phyloP scores from a whole-genome alignment of 75 land plant species.

The Pseudotsuga menziesii region DNA sequence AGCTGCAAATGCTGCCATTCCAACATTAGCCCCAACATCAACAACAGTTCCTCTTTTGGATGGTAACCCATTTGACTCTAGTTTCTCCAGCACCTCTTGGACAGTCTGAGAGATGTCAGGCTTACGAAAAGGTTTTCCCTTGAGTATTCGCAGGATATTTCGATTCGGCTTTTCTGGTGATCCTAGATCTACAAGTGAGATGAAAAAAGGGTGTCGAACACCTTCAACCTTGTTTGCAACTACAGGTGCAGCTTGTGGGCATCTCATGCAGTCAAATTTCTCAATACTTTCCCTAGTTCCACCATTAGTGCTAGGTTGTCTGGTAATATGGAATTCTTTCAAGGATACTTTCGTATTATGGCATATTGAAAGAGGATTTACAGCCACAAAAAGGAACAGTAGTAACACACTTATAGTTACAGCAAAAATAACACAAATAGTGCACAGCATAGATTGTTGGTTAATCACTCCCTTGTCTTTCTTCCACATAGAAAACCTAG shows the following conservation, averaged over 20 bases:
- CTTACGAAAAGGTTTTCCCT: constrained; percentile 77
- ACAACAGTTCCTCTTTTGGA: constrained; percentile 35
- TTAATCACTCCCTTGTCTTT: no score
- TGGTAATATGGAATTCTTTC: not conserved
- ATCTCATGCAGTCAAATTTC: constrained; percentile 42
- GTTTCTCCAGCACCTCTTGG: constrained; percentile 54
- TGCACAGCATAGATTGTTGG: no score
- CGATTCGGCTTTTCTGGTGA: constrained; percentile 78
- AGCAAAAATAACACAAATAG: no score
- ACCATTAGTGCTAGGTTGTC: not conserved
- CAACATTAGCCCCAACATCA: constrained; percentile 91
- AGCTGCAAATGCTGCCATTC: constrained; percentile 95
- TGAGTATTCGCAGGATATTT: constrained; percentile 70
- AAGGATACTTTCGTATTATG: not conserved
- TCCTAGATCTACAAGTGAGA: constrained; percentile 78
- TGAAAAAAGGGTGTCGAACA: constrained; percentile 56
- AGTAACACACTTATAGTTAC: no score
- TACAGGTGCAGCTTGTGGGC: constrained; percentile 62
- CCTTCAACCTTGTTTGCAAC: constrained; percentile 78
- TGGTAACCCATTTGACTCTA: not conserved
- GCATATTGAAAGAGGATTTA: constrained; percentile 1
- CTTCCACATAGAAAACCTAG: no score
- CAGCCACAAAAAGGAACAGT: not conserved
- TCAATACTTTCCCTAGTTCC: not conserved
- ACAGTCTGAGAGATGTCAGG: constrained; percentile 67